Evolutionary conservation across 345 rosid genomes (phyloP), one percentile per base, ranked within the genome.

Genomic region (Rhizophora mangle): DNA sequence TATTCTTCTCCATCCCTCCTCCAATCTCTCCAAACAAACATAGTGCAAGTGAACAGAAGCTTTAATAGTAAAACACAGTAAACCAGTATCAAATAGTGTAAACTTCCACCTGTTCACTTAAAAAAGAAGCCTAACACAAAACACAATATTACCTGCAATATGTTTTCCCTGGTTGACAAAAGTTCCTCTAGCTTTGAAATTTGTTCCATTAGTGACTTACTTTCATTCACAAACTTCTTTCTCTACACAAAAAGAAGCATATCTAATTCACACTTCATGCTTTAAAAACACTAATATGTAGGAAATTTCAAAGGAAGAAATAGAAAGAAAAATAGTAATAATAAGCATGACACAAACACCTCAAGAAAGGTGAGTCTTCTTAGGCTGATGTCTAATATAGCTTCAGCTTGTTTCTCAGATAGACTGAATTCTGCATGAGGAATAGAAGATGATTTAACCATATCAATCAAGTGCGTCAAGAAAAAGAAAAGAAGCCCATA

Each of bases 401-500:
- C 96, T 10, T 94, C 95, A 69, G 96, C 95, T 85, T 94, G 97
- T 71, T 90, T 91, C 69, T 81, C 93, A 68, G 98, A 94, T 36
- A 94, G 86, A 73, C 78, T 73, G 77, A 83, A 89, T 71, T 81
- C 96, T 94, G 85, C 74, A 77, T 63, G 30, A 47, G 5, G 30
- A 73, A 62, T 6, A 29, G 37, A 63, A 60, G 29, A 37, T 27
- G 24, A 57, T 72, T 72, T 63, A 65, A 30, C 55, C 52, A 58
- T 56, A 60, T 53, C 49, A 46, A 56, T 62, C 29, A 61, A 22
- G 8, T 56, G 11, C 29, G 6, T 9, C 22, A 31, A 2, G 46
- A 6, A n/a, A 67, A 30, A 18, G 54, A 31, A 8, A 66, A 24
- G 10, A 66, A 52, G 24, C 20, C 37, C 19, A 43, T 15, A 5